Percentiles rank a stretch among this genome's conserved stretches.
Conservation (phyloP, 139 green algal genomes). For the Closterium sp. region DNA sequence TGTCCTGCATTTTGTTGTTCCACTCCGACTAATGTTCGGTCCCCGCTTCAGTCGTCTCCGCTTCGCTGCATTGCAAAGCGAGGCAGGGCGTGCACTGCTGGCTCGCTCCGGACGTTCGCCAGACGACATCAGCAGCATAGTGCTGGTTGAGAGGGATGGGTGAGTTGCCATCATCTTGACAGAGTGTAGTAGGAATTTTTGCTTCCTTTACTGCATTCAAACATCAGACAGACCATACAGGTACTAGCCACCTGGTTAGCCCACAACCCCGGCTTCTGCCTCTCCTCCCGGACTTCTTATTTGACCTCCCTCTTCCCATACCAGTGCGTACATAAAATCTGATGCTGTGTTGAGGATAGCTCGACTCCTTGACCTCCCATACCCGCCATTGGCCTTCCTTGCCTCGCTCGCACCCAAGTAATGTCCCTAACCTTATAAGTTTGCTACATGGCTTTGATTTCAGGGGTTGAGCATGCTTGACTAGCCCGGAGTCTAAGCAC, state of each 20-base stretch:
- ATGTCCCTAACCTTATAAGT: neutral
- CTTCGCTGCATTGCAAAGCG: constrained; percentile 43
- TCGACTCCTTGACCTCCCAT: constrained; percentile 19
- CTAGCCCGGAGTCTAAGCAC: too few species aligned
- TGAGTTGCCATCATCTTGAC: constrained; percentile 9
- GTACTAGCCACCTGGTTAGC: too few species aligned
- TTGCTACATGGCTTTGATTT: too few species aligned
- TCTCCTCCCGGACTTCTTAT: neutral
- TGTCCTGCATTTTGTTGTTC: neutral
- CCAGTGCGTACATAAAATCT: constrained; percentile 41
- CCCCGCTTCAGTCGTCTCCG: neutral
- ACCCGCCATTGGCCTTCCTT: neutral
- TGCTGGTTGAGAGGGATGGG: constrained; percentile 29
- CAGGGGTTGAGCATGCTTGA: too few species aligned
- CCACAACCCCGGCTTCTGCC: too few species aligned
- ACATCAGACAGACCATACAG: too few species aligned
- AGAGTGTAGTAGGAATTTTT: too few species aligned
- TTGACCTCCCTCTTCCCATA: neutral
- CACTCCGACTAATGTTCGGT: neutral
- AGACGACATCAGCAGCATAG: constrained; percentile 51
- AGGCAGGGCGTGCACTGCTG: constrained; percentile 45
- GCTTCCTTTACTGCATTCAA: too few species aligned
- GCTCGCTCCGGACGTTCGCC: constrained; percentile 12
- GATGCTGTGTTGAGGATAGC: constrained; percentile 43
- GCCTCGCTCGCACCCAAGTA: constrained; percentile 25